A percentile compares a stretch with the other conserved stretches of the same genome.
Evolutionary conservation across 495 filamentous ascomycete genomes (phyloP).

Genomic region (Parathielavia hyrcaniae): DNA sequence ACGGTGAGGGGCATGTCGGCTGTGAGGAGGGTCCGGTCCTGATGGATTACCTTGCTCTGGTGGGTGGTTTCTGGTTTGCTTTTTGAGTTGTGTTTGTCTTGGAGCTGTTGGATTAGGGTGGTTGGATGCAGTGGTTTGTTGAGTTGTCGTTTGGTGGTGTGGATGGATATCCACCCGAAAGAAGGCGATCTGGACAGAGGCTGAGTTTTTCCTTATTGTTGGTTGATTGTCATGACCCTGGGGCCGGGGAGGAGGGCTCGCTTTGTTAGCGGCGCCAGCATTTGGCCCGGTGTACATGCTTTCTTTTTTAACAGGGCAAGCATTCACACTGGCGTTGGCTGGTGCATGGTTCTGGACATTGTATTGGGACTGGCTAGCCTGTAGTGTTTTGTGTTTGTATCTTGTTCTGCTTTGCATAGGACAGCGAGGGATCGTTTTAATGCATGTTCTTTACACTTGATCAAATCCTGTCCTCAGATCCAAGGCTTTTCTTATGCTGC

Average conservation of each 20-base stretch:
- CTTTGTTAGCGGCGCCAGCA: neutral
- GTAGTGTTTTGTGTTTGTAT: neutral
- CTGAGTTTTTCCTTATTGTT: neutral
- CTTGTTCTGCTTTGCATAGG: constrained; percentile 2
- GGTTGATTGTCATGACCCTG: neutral
- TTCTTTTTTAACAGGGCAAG: neutral
- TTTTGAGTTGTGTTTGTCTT: too few species aligned
- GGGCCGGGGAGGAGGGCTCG: neutral
- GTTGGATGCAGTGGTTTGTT: neutral
- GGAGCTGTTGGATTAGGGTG: neutral
- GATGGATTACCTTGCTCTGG: neutral
- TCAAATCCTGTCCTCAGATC: too few species aligned
- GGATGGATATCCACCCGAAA: too few species aligned
- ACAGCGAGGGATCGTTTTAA: constrained; percentile 6
- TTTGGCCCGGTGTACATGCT: neutral
- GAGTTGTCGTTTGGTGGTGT: neutral
- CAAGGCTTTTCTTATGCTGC: neutral
- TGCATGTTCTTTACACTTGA: neutral
- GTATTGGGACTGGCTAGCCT: neutral
- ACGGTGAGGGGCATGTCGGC: neutral
- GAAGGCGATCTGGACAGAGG: too few species aligned
- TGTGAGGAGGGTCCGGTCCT: neutral
- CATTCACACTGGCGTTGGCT: constrained; percentile 4
- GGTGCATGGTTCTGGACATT: neutral
- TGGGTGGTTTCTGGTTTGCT: neutral